Percentiles rank a stretch among this genome's conserved stretches.
These are phyloP conservation scores for Vinca minor DNA, from an alignment of 257 asterid genomes.

Conservation along the genomic window DNA sequence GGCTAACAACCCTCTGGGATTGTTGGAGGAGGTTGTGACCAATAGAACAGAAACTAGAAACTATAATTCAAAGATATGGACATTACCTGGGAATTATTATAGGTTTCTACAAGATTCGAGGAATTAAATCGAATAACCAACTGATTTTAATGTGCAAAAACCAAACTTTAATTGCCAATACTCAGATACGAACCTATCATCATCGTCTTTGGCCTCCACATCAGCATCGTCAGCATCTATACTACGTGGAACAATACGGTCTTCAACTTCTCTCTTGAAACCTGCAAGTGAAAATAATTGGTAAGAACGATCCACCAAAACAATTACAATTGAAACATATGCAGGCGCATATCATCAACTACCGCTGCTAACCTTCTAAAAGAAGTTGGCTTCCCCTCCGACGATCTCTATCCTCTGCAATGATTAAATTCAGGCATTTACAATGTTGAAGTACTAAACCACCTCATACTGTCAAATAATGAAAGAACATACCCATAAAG, in stretches of 20 bases:
- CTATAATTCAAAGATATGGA: not conserved
- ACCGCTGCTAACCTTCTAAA: conserved; percentile 59
- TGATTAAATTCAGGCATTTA: conserved; percentile 8
- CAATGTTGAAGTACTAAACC: not conserved
- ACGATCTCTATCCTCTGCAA: conserved; percentile 84
- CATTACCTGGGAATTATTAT: not conserved
- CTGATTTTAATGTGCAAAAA: not conserved
- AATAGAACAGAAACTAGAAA: not conserved
- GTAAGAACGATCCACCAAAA: not conserved
- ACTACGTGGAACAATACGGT: conserved; percentile 66
- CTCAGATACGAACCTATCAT: conserved; percentile 46
- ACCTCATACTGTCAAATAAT: not conserved
- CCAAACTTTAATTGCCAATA: not conserved
- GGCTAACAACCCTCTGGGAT: not conserved
- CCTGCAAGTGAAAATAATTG: conserved; percentile 33
- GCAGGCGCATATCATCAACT: not conserved
- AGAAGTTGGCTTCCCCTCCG: conserved; percentile 72
- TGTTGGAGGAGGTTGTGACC: not conserved
- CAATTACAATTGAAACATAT: not conserved
- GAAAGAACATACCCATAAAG: not conserved
- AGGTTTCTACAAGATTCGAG: not conserved
- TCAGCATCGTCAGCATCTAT: conserved; percentile 86
- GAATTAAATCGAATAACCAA: not conserved
- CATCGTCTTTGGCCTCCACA: conserved; percentile 47
- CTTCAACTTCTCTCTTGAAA: conserved; percentile 62